These are phyloP conservation scores for Trifolium subterraneum DNA, from an alignment of 306 rosid species.

Conservation along the genomic window DNA sequence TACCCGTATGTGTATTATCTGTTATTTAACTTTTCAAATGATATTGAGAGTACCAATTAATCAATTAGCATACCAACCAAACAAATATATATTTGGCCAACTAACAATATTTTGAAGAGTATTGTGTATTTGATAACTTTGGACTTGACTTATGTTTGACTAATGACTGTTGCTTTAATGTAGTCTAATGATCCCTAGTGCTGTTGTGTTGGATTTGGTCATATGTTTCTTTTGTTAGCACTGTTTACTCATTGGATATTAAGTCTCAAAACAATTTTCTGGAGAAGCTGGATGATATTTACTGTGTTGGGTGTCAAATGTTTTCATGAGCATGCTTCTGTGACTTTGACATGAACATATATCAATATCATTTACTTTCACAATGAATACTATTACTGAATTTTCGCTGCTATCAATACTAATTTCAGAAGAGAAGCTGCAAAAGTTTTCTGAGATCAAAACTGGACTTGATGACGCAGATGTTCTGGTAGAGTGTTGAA, in stretches of 20 bases:
- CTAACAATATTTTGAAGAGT: not conserved
- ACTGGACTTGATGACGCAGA: slow-evolving; percentile 79
- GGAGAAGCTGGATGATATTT: slow-evolving; percentile 29
- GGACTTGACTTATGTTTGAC: not conserved
- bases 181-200: slow-evolving; percentile 13
- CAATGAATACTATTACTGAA: slow-evolving; percentile 21
- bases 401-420: slow-evolving; percentile 17
- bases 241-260: not conserved
- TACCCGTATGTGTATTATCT: no score
- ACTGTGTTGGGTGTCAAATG: slow-evolving; percentile 21
- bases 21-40: not conserved
- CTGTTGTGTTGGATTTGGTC: not conserved
- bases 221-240: slow-evolving; percentile 24
- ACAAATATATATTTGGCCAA: slow-evolving; percentile 1
- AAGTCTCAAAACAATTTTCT: not conserved
- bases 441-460: slow-evolving; percentile 70
- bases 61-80: not conserved
- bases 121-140: not conserved
- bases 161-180: not conserved
- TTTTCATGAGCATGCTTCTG: slow-evolving; percentile 34
- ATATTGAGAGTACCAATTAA: not conserved
- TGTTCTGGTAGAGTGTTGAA: slow-evolving; percentile 61
- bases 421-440: slow-evolving; percentile 78
- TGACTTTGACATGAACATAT: slow-evolving; percentile 30
- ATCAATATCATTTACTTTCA: not conserved